phyloP scores from a whole-genome alignment of 2,329 filamentous ascomycete genomes.

The Phyllosticta ampelicida region DNA sequence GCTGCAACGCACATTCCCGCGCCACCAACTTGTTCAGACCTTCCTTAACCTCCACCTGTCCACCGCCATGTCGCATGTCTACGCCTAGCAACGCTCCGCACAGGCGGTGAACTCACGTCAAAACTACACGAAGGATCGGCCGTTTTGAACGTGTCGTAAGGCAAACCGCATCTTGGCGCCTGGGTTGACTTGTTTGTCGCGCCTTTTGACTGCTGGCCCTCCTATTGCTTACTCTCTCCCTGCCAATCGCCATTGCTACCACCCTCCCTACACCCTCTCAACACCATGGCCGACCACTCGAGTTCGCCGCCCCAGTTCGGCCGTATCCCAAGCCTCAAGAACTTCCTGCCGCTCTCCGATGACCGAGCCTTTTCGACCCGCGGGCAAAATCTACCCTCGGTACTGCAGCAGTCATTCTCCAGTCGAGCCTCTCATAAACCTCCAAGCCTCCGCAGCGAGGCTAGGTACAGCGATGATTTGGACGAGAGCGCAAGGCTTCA shows the following conservation, averaged over 20 bases:
- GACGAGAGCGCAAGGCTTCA: slow-evolving; percentile 16
- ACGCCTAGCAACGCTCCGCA: neutral
- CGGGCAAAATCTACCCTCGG: slow-evolving; percentile 33
- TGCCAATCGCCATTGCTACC: neutral
- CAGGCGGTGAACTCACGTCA: neutral
- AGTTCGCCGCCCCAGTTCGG: slow-evolving; percentile 15
- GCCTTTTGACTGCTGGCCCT: neutral
- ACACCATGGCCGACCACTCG: slow-evolving; percentile 5
- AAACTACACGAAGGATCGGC: neutral
- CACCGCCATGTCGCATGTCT: neutral
- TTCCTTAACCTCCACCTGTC: neutral
- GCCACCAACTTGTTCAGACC: neutral
- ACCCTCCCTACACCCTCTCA: neutral
- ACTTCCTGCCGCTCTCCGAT: slow-evolving; percentile 32
- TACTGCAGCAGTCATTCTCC: slow-evolving; percentile 13
- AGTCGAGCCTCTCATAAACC: neutral
- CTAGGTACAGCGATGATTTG: slow-evolving; percentile 16
- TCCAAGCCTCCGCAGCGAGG: slow-evolving; percentile 18
- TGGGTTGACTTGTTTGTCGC: neutral
- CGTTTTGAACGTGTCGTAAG: neutral
- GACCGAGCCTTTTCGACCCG: slow-evolving; percentile 32
- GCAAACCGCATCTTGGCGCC: neutral
- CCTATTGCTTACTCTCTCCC: neutral
- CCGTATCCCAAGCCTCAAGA: slow-evolving; percentile 25
- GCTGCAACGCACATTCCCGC: neutral